Conservation (phyloP, 257 asterid species). For the Capsicum chinense region DNA sequence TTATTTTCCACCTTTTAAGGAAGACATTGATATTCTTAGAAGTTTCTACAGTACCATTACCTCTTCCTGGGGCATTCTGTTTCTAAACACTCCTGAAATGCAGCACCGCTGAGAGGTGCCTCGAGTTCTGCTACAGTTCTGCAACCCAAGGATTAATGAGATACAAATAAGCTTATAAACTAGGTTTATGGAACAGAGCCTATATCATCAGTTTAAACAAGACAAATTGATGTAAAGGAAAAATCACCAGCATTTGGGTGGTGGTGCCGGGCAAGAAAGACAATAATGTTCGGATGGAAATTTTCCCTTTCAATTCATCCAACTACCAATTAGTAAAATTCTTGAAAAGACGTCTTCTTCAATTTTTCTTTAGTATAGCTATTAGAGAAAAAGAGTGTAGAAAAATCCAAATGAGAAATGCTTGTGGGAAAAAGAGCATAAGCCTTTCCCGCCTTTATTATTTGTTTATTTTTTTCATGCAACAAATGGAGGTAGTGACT, state of each 20-base stretch:
- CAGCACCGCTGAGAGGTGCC: conserved; percentile 51
- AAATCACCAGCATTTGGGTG: neutral
- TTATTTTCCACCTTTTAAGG: neutral
- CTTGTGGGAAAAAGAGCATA: neutral
- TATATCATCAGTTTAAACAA: neutral
- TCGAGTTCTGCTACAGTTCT: conserved; percentile 52
- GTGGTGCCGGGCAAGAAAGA: neutral
- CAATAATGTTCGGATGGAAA: neutral
- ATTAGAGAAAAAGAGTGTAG: neutral
- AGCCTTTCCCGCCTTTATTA: neutral
- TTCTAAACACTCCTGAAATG: conserved; percentile 56
- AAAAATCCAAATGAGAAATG: neutral
- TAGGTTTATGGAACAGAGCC: neutral
- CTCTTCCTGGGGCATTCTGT: conserved; percentile 72
- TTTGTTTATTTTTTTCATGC: neutral
- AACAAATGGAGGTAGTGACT: neutral
- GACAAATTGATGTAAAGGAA: neutral
- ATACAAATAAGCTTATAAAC: neutral
- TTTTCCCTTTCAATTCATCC: neutral
- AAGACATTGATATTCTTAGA: neutral
- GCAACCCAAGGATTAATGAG: conserved; percentile 37
- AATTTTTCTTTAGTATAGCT: neutral
- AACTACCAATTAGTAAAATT: neutral
- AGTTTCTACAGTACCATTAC: conserved; percentile 37
- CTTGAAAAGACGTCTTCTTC: neutral